A percentile compares a stretch with the other conserved stretches of the same genome.
phyloP scores from a whole-genome alignment of 1,139 yeast species.

The Wickerhamiella pararugosa region DNA sequence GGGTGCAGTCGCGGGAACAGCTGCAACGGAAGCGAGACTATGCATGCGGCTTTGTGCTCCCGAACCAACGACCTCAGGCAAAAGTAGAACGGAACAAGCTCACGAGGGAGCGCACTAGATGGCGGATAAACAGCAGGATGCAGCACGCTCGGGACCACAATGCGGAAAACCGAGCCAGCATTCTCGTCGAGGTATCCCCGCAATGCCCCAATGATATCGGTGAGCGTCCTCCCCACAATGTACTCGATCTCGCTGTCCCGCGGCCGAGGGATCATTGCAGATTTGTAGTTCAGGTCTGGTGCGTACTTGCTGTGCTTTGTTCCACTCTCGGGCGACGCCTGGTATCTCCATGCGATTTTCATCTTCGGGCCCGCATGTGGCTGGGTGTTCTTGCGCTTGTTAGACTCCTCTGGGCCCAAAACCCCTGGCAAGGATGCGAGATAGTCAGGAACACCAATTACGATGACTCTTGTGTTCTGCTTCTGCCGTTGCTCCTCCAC shows the following conservation, averaged over 20 bases:
- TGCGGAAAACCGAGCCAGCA: constrained; percentile 35
- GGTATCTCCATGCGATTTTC: constrained; percentile 43
- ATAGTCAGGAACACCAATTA: constrained; percentile 53
- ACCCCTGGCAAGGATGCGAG: constrained; percentile 65
- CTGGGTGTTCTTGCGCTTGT: constrained; percentile 41
- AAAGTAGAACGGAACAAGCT: constrained; percentile 48
- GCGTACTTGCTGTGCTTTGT: constrained; percentile 3
- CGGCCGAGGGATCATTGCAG: neutral
- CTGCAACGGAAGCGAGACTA: constrained; percentile 49
- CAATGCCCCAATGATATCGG: constrained; percentile 10
- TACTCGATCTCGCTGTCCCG: constrained; percentile 41
- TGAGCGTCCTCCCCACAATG: constrained; percentile 7
- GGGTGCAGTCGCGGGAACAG: constrained; percentile 43
- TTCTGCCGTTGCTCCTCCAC: constrained; percentile 44
- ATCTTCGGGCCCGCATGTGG: constrained; percentile 31
- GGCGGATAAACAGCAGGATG: constrained; percentile 69
- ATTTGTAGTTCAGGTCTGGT: constrained; percentile 3
- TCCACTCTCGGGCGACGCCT: constrained; percentile 4
- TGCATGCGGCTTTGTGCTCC: constrained; percentile 35
- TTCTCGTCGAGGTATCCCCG: constrained; percentile 8
- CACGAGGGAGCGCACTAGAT: constrained; percentile 31
- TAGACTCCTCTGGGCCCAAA: constrained; percentile 27
- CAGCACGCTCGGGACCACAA: constrained; percentile 60
- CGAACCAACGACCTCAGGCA: constrained; percentile 42
- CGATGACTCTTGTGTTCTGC: constrained; percentile 31